Percentiles rank a stretch among this genome's conserved stretches.
phyloP scores from a whole-genome alignment of 2,329 filamentous ascomycete genomes.

The Trichoderma endophyticum region DNA sequence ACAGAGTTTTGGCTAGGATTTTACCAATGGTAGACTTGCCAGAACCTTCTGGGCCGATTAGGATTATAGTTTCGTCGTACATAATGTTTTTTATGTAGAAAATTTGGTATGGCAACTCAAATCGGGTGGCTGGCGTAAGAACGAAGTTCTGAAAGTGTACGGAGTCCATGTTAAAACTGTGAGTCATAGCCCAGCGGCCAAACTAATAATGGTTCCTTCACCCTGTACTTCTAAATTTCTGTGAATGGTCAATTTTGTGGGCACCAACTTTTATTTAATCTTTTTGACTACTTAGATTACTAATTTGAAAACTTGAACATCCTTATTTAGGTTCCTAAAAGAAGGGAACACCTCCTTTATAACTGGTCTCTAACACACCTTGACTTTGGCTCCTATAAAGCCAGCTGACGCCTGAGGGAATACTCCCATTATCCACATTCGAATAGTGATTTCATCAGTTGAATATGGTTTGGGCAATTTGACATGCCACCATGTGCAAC shows the following conservation, averaged over 20 bases:
- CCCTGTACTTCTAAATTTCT: not conserved
- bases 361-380: too few relatives aligned
- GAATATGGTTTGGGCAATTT: too few relatives aligned
- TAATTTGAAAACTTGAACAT: too few relatives aligned
- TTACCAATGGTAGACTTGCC: slow-evolving; percentile 18
- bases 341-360: too few relatives aligned
- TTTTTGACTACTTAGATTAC: too few relatives aligned
- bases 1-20: not conserved
- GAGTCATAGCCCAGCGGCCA: not conserved
- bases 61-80: not conserved
- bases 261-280: too few relatives aligned
- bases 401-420: too few relatives aligned
- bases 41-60: slow-evolving; percentile 19
- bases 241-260: not conserved
- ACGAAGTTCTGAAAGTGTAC: not conserved
- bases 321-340: too few relatives aligned
- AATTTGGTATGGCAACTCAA: not conserved
- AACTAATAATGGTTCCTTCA: not conserved
- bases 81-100: not conserved
- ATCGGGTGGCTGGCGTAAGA: not conserved
- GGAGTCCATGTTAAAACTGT: not conserved
- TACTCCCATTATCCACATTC: too few relatives aligned
- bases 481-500: too few relatives aligned
- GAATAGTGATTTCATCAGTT: too few relatives aligned
- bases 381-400: too few relatives aligned